Evolutionary conservation across 2,329 filamentous ascomycete species (phyloP), one percentile per base, ranked within the genome.

Genomic region (Microcera coccophila): DNA sequence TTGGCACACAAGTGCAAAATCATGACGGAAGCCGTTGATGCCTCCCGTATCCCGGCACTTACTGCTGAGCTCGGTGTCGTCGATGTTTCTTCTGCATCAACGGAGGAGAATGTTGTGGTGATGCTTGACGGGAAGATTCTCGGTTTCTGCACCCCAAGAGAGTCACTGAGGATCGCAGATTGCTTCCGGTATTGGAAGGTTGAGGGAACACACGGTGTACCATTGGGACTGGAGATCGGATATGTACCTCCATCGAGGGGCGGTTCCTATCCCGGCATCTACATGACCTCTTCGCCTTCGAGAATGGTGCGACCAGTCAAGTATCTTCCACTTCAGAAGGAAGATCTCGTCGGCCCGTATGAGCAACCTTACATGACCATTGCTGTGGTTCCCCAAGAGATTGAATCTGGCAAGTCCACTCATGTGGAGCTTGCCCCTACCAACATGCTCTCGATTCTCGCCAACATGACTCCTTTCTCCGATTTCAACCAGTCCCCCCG

Each of bases 351-450:
- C 24, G 93, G 93, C 9, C 87, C 93, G 1, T 87, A 94, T 53
- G 93, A 98, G 68, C 93, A 98, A 69, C 90, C 91, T 1, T 97
- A 93, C 72, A 96, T 98, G 91, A 90, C 90, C 37, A 95, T 98
- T 62, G 90, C 93, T 17, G 90, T 90, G 55, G 84, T 87, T n/a
- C 85, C 90, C 38, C 78, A 84, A 24, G 93, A 98, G 64, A 81
- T 97, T 47, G 77, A 86, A 20, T 87, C 89, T n/a, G 89, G 89
- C 37, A 79, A 90, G 59, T 90, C 89, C 4, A 95, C 90, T 0
- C 93, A 98, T 62, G 90, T 97, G 34, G 93, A 98, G 66, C 87
- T 87, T 58, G 85, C 90, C 44, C 90, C 93, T 2, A 98, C 93
- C 22, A 93, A 97, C 67, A 97, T 98, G 53, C 80, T 98, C 19